A percentile compares a stretch with the other conserved stretches of the same genome.
phyloP scores from a whole-genome alignment of 306 rosid species.

The Cyclanthera cordifolia region DNA sequence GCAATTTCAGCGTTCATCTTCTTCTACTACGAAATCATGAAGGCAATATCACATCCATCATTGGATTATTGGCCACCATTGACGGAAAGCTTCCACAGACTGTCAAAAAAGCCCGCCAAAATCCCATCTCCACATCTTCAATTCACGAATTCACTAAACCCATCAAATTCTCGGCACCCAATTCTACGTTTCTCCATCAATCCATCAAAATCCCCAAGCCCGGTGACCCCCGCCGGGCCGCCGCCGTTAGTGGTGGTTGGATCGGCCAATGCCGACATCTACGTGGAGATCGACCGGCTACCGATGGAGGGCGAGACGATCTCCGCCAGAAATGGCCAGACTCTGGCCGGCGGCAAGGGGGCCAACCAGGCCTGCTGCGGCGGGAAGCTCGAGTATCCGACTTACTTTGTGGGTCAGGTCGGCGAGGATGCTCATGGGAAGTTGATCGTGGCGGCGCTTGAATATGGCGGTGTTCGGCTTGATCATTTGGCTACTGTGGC shows the following conservation, averaged over 20 bases:
- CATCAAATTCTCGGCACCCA: conserved; percentile 17
- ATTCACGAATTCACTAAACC: conserved; percentile 23
- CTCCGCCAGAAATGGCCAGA: conserved; percentile 54
- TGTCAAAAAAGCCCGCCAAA: not conserved
- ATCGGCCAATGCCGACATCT: conserved; percentile 82
- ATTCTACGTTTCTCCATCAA: conserved; percentile 26
- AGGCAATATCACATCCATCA: not conserved
- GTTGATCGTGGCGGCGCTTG: conserved; percentile 41
- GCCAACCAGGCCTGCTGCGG: conserved; percentile 80
- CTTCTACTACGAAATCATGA: conserved; percentile 1
- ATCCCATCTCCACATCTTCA: conserved; percentile 26
- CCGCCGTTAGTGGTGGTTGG: conserved; percentile 73
- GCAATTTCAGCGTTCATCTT: not conserved
- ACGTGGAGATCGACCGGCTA: conserved; percentile 62
- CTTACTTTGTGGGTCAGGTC: conserved; percentile 71
- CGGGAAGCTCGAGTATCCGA: conserved; percentile 59
- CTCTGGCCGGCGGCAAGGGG: conserved; percentile 77
- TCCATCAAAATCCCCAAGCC: conserved; percentile 16
- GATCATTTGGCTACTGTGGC: conserved; percentile 30
- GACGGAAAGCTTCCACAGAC: not conserved
- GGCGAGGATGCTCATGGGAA: conserved; percentile 73
- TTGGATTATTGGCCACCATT: not conserved
- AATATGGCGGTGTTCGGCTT: conserved; percentile 39
- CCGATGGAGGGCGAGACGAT: conserved; percentile 65
- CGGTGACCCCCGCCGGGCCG: not conserved